Percentiles rank a stretch among this genome's conserved stretches.
phyloP scores from a whole-genome alignment of 148 eudicot species.

The Hydrangea macrophylla region DNA sequence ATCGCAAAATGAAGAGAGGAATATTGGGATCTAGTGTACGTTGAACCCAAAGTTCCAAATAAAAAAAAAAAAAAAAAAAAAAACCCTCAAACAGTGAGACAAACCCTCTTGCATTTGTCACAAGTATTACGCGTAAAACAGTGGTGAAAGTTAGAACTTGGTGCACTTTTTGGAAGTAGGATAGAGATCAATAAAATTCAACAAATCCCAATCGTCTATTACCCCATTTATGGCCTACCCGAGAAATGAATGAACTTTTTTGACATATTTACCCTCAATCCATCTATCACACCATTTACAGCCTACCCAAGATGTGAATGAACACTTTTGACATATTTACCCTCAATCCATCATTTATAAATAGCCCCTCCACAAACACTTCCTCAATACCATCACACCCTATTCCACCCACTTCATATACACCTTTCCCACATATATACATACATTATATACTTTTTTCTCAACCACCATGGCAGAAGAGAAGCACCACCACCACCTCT shows the following conservation, averaged over 20 bases:
- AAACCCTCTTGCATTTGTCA: no score
- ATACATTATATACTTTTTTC: background rate
- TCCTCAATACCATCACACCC: background rate
- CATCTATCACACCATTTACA: background rate
- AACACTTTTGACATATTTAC: background rate
- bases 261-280: no score
- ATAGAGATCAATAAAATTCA: background rate
- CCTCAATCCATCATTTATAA: background rate
- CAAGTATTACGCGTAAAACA: no score
- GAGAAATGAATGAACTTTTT: background rate
- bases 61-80: no score
- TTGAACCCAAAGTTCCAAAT: background rate
- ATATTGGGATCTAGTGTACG: background rate
- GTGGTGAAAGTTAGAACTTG: no score
- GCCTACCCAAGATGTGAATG: background rate
- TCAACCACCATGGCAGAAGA: constrained; percentile 13
- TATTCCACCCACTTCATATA: background rate
- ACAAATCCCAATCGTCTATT: background rate
- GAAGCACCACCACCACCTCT: constrained; percentile 16
- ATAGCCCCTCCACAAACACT: background rate
- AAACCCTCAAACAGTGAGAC: no score
- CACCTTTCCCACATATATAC: background rate
- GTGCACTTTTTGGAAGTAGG: background rate
- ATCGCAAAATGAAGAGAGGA: no score
- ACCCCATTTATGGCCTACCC: background rate